Evolutionary conservation across 2,329 filamentous ascomycete species (phyloP).

Genomic region (Pseudogymnoascus sp.): DNA sequence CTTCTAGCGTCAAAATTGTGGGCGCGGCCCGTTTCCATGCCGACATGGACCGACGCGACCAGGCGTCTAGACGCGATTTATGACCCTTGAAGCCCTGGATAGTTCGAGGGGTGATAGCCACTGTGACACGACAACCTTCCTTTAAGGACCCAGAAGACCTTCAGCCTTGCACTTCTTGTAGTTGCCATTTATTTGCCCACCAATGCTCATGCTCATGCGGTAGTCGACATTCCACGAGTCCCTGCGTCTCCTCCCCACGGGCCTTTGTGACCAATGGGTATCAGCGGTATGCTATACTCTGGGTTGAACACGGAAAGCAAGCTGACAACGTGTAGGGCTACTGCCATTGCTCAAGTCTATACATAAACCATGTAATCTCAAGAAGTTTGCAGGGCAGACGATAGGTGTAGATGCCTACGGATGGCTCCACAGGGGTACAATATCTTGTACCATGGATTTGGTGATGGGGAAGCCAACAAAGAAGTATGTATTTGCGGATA

Average conservation of each 20-base stretch:
- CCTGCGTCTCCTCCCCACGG: slow-evolving; percentile 15
- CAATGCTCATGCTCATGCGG: slow-evolving; percentile 8
- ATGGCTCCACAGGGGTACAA: slow-evolving; percentile 91
- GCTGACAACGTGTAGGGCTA: slow-evolving; percentile 51
- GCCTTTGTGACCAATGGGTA: slow-evolving; percentile 23
- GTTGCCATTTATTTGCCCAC: neutral
- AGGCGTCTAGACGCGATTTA: neutral
- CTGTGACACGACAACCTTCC: neutral
- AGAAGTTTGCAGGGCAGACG: slow-evolving; percentile 78
- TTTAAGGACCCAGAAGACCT: neutral
- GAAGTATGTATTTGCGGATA: slow-evolving; percentile 49
- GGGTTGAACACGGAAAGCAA: neutral
- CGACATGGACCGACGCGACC: slow-evolving; percentile 8
- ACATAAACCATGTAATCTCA: slow-evolving; percentile 78
- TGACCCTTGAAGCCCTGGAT: neutral
- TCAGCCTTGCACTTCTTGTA: neutral
- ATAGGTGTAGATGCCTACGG: slow-evolving; percentile 96
- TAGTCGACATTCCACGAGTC: slow-evolving; percentile 8
- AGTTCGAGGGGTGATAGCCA: neutral
- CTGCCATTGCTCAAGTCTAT: slow-evolving; percentile 93
- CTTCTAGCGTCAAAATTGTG: slow-evolving; percentile 18
- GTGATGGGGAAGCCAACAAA: slow-evolving; percentile 80
- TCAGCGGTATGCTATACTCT: slow-evolving; percentile 17
- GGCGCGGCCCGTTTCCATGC: slow-evolving; percentile 13
- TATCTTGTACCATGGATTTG: slow-evolving; percentile 83